Evolutionary conservation across 1,139 yeast species (phyloP).

Genomic region (Magnusiomyces fungicola): DNA sequence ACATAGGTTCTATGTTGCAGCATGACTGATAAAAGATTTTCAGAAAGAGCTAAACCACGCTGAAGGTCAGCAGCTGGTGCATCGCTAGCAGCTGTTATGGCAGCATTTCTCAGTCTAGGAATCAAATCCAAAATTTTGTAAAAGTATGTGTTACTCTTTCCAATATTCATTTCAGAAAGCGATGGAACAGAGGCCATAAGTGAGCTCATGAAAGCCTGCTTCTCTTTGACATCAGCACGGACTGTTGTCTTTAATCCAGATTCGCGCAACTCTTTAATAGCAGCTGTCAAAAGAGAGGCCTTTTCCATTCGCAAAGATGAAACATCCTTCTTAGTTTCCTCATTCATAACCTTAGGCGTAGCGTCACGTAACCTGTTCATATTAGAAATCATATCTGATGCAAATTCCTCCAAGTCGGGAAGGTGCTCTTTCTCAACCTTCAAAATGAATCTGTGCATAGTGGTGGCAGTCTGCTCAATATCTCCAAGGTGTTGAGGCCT

Average conservation of each 20-base stretch:
- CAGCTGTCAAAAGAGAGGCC: constrained; percentile 66
- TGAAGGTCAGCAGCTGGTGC: constrained; percentile 69
- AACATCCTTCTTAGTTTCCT: constrained; percentile 65
- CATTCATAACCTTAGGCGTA: constrained; percentile 65
- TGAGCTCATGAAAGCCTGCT: constrained; percentile 55
- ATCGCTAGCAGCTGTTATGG: constrained; percentile 53
- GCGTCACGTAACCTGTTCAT: constrained; percentile 61
- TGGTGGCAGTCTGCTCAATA: constrained; percentile 36
- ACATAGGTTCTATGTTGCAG: constrained; percentile 25
- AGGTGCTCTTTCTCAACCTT: constrained; percentile 22
- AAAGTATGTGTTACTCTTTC: constrained; percentile 53
- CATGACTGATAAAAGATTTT: constrained; percentile 55
- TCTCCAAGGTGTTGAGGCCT: constrained; percentile 54
- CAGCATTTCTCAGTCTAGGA: constrained; percentile 68
- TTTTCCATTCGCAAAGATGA: constrained; percentile 76
- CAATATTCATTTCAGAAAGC: constrained; percentile 37
- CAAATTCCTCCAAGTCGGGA: constrained; percentile 44
- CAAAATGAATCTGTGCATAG: constrained; percentile 19
- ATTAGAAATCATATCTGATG: constrained; percentile 47
- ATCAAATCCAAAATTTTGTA: constrained; percentile 68
- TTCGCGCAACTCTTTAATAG: constrained; percentile 62
- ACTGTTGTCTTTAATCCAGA: constrained; percentile 67
- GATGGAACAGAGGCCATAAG: constrained; percentile 51
- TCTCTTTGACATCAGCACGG: constrained; percentile 54
- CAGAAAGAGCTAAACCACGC: constrained; percentile 73